A percentile compares a stretch with the other conserved stretches of the same genome.
Conservation (phyloP, 2,329 filamentous ascomycete genomes). For the Pseudofabraea citricarpa region DNA sequence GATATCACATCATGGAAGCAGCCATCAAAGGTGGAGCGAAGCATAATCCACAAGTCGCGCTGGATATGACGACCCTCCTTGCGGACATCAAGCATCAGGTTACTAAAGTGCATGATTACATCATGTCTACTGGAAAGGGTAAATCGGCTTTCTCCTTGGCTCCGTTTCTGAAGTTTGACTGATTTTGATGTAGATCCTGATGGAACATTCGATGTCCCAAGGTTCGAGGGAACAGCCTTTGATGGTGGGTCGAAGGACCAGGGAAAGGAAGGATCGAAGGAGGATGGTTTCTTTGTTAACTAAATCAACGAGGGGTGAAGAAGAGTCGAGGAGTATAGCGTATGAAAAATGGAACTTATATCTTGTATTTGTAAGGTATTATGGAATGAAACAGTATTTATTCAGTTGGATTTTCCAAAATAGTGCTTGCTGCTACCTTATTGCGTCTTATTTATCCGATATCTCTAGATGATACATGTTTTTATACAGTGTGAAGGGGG, state of each 20-base stretch:
- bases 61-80: constrained; percentile 39
- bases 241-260: constrained; percentile 7
- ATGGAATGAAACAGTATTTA: no score
- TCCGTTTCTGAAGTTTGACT: no score
- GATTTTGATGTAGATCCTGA: constrained; percentile 49
- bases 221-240: constrained; percentile 31
- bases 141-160: constrained; percentile 22
- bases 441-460: no score
- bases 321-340: no score
- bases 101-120: constrained; percentile 46
- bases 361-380: no score
- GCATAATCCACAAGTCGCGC: constrained; percentile 41
- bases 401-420: no score
- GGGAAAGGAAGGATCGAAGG: constrained; percentile 10
- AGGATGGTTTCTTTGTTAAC: constrained; percentile 27
- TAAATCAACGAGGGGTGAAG: no score
- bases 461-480: no score
- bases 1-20: constrained; percentile 53
- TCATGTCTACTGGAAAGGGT: constrained; percentile 48
- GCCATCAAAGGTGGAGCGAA: constrained; percentile 45
- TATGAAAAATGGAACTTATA: no score
- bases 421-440: no score
- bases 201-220: constrained; percentile 44
- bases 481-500: no score
- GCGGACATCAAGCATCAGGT: constrained; percentile 44